These are phyloP conservation scores for Psilocybe cyanescens DNA, from an alignment of 768 basidiomycete genomes.

Conservation along the genomic window DNA sequence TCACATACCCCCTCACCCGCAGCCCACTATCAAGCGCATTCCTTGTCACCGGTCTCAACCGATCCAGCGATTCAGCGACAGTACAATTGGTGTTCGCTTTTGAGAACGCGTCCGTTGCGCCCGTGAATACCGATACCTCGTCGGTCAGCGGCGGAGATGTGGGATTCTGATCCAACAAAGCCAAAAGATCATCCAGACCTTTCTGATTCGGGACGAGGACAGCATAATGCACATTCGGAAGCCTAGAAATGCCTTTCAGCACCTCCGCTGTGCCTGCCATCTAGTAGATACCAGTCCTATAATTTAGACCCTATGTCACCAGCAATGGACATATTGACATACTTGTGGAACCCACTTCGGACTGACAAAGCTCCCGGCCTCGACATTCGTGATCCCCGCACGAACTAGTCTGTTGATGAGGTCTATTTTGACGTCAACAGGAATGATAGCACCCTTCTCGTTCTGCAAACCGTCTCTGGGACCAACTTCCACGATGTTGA, in stretches of 20 bases:
- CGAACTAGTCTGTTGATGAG: constrained; percentile 74
- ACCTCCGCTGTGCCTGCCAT: constrained; percentile 89
- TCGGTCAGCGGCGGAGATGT: constrained; percentile 58
- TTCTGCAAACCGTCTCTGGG: constrained; percentile 94
- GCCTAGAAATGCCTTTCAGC: constrained; percentile 56
- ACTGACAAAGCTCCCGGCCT: constrained; percentile 90
- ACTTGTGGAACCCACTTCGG: constrained; percentile 95
- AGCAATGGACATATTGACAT: constrained; percentile 17
- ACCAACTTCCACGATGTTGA: constrained; percentile 87
- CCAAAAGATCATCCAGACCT: constrained; percentile 71
- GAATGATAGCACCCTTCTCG: constrained; percentile 67
- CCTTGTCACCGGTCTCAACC: constrained; percentile 63
- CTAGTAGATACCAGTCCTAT: constrained; percentile 37
- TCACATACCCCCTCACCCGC: constrained; percentile 84
- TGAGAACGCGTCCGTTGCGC: constrained; percentile 86
- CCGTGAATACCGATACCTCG: constrained; percentile 89
- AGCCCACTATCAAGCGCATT: constrained; percentile 64
- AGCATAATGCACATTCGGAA: constrained; percentile 66
- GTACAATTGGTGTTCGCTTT: constrained; percentile 84
- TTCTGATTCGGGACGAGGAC: constrained; percentile 83
- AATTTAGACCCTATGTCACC: too few relatives aligned
- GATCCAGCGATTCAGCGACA: constrained; percentile 68
- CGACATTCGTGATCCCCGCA: constrained; percentile 73
- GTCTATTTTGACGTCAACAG: constrained; percentile 75
- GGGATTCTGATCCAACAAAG: constrained; percentile 50